These are phyloP conservation scores for Magnaporthiopsis incrustans DNA, from an alignment of 2,329 filamentous ascomycete genomes.

Conservation along the genomic window DNA sequence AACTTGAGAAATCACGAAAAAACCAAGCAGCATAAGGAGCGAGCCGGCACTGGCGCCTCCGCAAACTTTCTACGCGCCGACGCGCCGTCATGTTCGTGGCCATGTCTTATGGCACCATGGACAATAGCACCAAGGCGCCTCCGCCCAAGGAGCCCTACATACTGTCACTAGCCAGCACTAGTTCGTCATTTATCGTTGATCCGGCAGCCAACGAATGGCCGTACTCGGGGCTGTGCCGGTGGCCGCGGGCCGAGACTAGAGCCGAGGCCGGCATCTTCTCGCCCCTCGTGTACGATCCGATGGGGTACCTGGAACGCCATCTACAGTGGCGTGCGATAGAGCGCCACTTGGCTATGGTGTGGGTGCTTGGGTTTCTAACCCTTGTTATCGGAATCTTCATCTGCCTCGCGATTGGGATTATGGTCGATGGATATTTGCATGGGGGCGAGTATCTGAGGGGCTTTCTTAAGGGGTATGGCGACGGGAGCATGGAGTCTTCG, in stretches of 20 bases:
- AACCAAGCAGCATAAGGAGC: background rate
- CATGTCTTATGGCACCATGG: background rate
- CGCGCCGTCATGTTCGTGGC: background rate
- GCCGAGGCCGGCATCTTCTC: background rate
- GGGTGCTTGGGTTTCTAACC: background rate
- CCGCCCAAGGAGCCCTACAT: background rate
- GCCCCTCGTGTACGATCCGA: background rate
- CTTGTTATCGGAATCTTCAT: background rate
- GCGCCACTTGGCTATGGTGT: background rate
- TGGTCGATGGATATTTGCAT: background rate
- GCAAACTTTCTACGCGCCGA: too few relatives aligned
- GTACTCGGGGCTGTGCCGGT: background rate
- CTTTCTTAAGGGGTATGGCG: background rate
- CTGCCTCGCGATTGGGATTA: background rate
- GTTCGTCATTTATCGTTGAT: background rate
- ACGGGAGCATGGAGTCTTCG: too few relatives aligned
- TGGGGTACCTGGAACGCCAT: background rate
- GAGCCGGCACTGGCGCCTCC: background rate
- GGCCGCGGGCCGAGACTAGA: background rate
- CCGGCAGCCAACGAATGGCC: background rate
- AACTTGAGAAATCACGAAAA: too few relatives aligned
- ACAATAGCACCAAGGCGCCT: background rate
- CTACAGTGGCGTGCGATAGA: background rate
- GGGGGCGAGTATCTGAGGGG: background rate
- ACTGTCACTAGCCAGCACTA: background rate